phyloP scores from a whole-genome alignment of 2,329 filamentous ascomycete species.

The Colletotrichum sp. region DNA sequence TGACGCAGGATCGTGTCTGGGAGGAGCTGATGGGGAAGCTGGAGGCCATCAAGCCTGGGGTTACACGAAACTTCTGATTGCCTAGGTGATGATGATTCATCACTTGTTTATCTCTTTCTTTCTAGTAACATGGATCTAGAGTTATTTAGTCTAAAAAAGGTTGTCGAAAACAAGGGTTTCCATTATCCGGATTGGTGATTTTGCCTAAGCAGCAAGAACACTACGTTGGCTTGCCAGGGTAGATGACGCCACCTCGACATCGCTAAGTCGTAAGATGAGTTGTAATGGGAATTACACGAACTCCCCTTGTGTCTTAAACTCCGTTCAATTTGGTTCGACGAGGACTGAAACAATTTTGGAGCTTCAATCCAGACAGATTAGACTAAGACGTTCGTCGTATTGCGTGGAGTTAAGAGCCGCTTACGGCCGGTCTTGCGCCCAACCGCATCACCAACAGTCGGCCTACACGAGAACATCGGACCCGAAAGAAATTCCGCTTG shows the following conservation, averaged over 20 bases:
- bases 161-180: background rate
- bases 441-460: background rate
- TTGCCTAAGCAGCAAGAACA: no score
- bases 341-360: background rate
- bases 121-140: background rate
- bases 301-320: background rate
- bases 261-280: background rate
- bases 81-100: background rate
- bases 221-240: no score
- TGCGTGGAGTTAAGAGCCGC: background rate
- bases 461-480: background rate
- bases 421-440: background rate
- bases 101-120: background rate
- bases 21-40: constrained; percentile 43
- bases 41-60: constrained; percentile 44
- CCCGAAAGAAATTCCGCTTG: background rate
- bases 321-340: background rate
- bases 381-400: background rate
- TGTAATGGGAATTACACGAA: background rate
- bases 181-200: no score
- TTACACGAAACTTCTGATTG: constrained; percentile 7
- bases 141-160: no score
- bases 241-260: background rate
- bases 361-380: background rate
- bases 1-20: constrained; percentile 45